Percentiles rank a stretch among this genome's conserved stretches.
These are phyloP conservation scores for Stephanocyclus meneghinianus DNA, from an alignment of 352 stramenopile genomes.

Conservation along the genomic window DNA sequence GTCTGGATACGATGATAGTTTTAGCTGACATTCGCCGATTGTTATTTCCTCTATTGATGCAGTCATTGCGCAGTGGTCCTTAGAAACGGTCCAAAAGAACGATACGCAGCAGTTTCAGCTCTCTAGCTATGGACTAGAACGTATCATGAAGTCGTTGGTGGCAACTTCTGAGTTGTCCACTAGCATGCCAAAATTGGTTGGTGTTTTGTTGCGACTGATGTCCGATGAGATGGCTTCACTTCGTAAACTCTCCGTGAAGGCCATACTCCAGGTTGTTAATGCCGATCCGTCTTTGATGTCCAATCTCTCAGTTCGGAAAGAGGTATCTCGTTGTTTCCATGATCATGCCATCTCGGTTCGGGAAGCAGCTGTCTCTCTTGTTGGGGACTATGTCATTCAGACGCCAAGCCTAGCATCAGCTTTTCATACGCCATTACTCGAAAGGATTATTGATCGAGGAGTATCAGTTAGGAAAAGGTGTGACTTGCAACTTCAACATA, in stretches of 20 bases:
- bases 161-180: slow-evolving; percentile 58
- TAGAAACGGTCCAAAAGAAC: slow-evolving; percentile 26
- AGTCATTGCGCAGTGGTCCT: slow-evolving; percentile 48
- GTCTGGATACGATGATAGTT: not conserved
- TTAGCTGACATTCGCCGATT: not conserved
- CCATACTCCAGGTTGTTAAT: slow-evolving; percentile 77
- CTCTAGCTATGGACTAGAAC: slow-evolving; percentile 69
- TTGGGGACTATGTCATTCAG: slow-evolving; percentile 81
- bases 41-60: not conserved
- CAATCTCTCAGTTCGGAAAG: slow-evolving; percentile 71
- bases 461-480: slow-evolving; percentile 79
- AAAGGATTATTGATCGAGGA: slow-evolving; percentile 76
- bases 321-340: slow-evolving; percentile 78
- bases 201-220: slow-evolving; percentile 79
- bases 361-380: slow-evolving; percentile 81
- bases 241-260: slow-evolving; percentile 82
- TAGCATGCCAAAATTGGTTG: slow-evolving; percentile 73
- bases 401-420: slow-evolving; percentile 71
- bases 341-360: slow-evolving; percentile 84
- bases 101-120: slow-evolving; percentile 46
- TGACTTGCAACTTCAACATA: not conserved
- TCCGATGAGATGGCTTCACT: slow-evolving; percentile 61
- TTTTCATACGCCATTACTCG: slow-evolving; percentile 79
- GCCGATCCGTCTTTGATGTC: slow-evolving; percentile 81
- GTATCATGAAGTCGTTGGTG: slow-evolving; percentile 66